Percentiles rank a stretch among this genome's conserved stretches.
Evolutionary conservation across 2,329 filamentous ascomycete species (phyloP).

Genomic region (Pseudogymnoascus sp.): DNA sequence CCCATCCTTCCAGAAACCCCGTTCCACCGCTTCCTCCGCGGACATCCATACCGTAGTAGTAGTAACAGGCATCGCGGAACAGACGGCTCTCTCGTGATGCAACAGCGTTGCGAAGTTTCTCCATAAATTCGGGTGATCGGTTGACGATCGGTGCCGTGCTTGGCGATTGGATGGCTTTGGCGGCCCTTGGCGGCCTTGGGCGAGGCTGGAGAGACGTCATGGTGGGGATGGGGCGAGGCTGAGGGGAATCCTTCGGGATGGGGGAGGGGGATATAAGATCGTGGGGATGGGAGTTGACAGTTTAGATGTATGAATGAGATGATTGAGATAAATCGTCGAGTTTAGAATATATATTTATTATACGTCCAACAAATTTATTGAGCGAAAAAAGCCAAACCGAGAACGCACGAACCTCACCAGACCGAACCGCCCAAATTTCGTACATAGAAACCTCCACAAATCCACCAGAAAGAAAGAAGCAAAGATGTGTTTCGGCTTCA

Average conservation of each 20-base stretch:
- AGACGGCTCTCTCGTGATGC: not conserved
- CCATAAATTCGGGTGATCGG: not conserved
- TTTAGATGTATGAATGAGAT: too few relatives aligned
- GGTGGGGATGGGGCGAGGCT: not conserved
- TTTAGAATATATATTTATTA: too few relatives aligned
- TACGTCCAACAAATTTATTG: too few relatives aligned
- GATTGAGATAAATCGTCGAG: too few relatives aligned
- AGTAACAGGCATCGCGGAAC: not conserved
- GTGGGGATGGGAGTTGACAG: not conserved
- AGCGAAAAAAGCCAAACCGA: too few relatives aligned
- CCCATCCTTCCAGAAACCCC: too few relatives aligned
- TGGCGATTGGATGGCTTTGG: not conserved
- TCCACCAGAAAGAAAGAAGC: not conserved
- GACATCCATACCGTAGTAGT: too few relatives aligned
- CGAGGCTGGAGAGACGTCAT: not conserved
- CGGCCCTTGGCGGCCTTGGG: not conserved
- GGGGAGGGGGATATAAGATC: not conserved
- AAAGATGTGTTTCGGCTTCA: not conserved
- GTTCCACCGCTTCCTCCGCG: too few relatives aligned
- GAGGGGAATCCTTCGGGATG: not conserved
- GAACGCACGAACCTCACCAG: too few relatives aligned
- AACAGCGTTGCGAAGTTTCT: not conserved
- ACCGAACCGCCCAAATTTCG: too few relatives aligned
- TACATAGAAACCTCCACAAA: not conserved
- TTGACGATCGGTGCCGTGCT: not conserved